Evolutionary conservation across 768 basidiomycete genomes (phyloP).

Genomic region (Leccinum rimulosum): DNA sequence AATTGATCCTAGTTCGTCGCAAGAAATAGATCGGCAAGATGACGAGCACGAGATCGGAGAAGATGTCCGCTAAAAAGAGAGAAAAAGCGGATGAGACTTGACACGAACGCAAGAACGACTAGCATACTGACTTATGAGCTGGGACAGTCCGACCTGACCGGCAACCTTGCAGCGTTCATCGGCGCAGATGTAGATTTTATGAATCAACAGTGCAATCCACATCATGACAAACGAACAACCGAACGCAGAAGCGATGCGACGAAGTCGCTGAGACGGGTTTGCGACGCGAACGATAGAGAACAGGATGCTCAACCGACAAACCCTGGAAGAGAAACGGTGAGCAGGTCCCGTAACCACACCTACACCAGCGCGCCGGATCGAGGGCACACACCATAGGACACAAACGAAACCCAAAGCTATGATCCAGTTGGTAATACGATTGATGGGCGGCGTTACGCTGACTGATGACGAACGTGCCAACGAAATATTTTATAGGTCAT

Average conservation of each 20-base stretch:
- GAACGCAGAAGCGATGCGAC: conserved; percentile 2
- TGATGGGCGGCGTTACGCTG: neutral
- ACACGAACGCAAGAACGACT: neutral
- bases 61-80: conserved; percentile 14
- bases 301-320: conserved; percentile 24
- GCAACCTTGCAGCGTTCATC: neutral
- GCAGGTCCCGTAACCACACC: neutral
- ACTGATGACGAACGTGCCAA: conserved; percentile 1
- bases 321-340: conserved; percentile 13
- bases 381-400: conserved; percentile 21
- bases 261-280: conserved; percentile 10
- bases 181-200: conserved; percentile 13
- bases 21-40: conserved; percentile 16
- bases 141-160: conserved; percentile 10
- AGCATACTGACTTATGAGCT: conserved; percentile 21
- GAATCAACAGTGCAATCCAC: conserved; percentile 22
- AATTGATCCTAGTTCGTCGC: conserved; percentile 2
- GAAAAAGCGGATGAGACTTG: neutral
- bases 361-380: neutral
- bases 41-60: conserved; percentile 22
- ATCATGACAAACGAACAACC: conserved; percentile 20
- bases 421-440: conserved; percentile 12
- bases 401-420: conserved; percentile 10
- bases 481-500: no score
- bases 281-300: conserved; percentile 21